These are phyloP conservation scores for Hypericum androsaemum DNA, from an alignment of 345 rosid genomes.

Conservation along the genomic window DNA sequence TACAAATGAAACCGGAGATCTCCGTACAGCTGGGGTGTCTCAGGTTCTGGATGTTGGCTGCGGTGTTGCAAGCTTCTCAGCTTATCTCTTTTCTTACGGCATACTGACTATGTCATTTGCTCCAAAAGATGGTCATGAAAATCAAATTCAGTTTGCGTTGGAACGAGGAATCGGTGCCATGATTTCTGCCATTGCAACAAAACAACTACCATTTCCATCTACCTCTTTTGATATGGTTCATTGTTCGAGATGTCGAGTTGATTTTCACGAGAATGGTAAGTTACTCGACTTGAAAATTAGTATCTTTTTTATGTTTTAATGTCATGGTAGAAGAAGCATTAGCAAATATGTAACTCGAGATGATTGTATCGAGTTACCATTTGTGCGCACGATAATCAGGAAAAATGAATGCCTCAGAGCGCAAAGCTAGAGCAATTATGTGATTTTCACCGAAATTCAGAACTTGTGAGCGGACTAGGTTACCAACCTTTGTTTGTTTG, in stretches of 20 bases:
- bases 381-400: no score
- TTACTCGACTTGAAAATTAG: constrained; percentile 9
- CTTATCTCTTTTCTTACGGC: constrained; percentile 72
- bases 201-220: constrained; percentile 79
- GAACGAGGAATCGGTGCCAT: constrained; percentile 87
- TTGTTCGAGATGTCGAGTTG: constrained; percentile 93
- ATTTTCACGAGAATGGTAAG: constrained; percentile 91
- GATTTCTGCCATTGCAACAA: constrained; percentile 77
- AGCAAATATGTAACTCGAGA: no score
- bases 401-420: no score
- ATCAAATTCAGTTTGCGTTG: constrained; percentile 95
- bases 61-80: constrained; percentile 96
- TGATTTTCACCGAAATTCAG: no score
- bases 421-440: no score
- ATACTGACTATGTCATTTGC: constrained; percentile 95
- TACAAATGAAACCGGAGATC: constrained; percentile 70
- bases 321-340: no score
- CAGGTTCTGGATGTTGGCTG: constrained; percentile 95
- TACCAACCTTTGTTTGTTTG: background rate
- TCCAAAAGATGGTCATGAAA: constrained; percentile 88
- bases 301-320: no score
- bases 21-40: constrained; percentile 70
- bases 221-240: constrained; percentile 94
- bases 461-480: no score
- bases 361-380: no score